These are phyloP conservation scores for Zanthoxylum bungeanum DNA, from an alignment of 345 rosid species.

Conservation along the genomic window DNA sequence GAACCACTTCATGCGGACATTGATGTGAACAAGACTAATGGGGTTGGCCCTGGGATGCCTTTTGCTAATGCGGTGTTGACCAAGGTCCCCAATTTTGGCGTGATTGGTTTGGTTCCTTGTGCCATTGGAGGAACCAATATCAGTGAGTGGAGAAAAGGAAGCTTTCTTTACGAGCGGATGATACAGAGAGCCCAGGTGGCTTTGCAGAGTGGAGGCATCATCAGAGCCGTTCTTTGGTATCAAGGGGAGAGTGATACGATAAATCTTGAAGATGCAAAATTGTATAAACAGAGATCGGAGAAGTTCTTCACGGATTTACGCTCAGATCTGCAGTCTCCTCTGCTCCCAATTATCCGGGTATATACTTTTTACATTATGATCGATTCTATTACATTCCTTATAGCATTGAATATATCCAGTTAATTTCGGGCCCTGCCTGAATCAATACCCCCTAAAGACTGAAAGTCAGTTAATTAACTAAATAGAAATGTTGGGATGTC, in stretches of 20 bases:
- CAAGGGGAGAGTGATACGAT: conserved; percentile 56
- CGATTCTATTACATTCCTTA: background rate
- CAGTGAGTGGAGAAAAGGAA: conserved; percentile 18
- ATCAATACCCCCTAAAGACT: no score
- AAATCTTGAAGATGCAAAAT: conserved; percentile 40
- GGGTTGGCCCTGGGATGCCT: conserved; percentile 50
- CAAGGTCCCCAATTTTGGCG: background rate
- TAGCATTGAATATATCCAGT: background rate
- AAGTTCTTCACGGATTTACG: conserved; percentile 53
- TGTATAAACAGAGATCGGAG: conserved; percentile 49
- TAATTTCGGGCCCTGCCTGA: no score
- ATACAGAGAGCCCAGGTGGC: conserved; percentile 37
- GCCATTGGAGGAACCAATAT: conserved; percentile 48
- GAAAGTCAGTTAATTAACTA: background rate
- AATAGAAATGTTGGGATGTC: background rate
- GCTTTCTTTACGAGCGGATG: conserved; percentile 29
- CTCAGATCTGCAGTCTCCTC: conserved; percentile 54
- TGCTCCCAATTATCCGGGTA: conserved; percentile 75
- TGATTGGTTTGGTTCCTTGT: conserved; percentile 47
- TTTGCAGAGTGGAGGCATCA: conserved; percentile 21
- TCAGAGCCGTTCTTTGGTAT: conserved; percentile 43
- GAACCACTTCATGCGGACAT: conserved; percentile 48
- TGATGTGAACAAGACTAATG: conserved; percentile 29
- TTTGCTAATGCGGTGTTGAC: conserved; percentile 29
- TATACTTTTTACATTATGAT: background rate